Evolutionary conservation across 768 basidiomycete genomes (phyloP).

Genomic region (Bullera alba): DNA sequence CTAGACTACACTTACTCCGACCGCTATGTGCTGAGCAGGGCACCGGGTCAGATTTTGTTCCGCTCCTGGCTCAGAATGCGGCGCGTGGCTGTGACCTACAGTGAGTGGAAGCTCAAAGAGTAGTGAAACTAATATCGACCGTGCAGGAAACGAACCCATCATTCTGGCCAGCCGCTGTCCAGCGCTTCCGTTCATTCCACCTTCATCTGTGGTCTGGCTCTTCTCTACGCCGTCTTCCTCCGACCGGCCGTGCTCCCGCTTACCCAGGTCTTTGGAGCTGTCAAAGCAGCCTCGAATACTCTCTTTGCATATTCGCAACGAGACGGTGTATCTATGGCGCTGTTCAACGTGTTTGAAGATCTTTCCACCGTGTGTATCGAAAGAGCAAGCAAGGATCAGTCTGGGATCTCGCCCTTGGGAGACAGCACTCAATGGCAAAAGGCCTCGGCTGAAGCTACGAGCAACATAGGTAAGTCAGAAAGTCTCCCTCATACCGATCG

Average conservation of each 20-base stretch:
- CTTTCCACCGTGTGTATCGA: conserved; percentile 18
- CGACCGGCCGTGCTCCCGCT: conserved; percentile 9
- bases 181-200: conserved; percentile 14
- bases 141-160: conserved; percentile 14
- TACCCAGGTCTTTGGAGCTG: conserved; percentile 10
- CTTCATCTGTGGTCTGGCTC: conserved; percentile 16
- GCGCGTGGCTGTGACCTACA: conserved; percentile 16
- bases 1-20: conserved; percentile 13
- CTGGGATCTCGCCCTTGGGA: too few species aligned
- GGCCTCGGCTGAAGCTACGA: neutral
- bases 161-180: conserved; percentile 10
- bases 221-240: conserved; percentile 19
- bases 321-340: conserved; percentile 3
- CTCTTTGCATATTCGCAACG: conserved; percentile 16
- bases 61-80: conserved; percentile 9
- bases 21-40: conserved; percentile 7
- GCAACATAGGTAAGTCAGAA: neutral
- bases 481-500: neutral
- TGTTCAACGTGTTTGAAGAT: conserved; percentile 20
- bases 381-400: neutral
- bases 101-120: conserved; percentile 1
- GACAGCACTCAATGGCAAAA: too few species aligned
- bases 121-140: neutral
- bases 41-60: neutral
- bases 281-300: conserved; percentile 19